A percentile compares a stretch with the other conserved stretches of the same genome.
phyloP scores from a whole-genome alignment of 2,329 filamentous ascomycete species.

The Colletotrichum sp. region DNA sequence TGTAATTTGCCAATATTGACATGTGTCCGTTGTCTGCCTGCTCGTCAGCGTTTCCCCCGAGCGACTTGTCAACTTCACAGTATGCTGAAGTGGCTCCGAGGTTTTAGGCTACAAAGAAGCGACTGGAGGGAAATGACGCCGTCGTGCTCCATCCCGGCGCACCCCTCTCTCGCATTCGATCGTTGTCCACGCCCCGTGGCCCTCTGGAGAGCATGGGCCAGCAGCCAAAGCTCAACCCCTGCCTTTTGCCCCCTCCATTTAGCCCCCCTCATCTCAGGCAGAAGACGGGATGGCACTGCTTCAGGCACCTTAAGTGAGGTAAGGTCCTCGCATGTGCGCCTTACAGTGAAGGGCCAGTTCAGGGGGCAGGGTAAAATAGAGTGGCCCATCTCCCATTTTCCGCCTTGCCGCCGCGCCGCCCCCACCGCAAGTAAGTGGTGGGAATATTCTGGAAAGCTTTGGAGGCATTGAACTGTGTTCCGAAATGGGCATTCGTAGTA shows the following conservation, averaged over 20 bases:
- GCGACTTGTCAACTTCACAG: not conserved
- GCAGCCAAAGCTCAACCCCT: constrained; percentile 6
- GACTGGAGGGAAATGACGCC: not conserved
- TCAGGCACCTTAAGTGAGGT: constrained; percentile 14
- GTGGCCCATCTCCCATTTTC: not conserved
- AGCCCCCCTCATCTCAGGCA: constrained; percentile 16
- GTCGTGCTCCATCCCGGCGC: not conserved
- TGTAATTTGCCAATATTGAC: not conserved
- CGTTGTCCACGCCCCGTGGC: not conserved
- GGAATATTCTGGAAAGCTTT: constrained; percentile 19
- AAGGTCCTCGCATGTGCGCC: constrained; percentile 5
- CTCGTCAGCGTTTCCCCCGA: not conserved
- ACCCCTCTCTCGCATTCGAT: not conserved
- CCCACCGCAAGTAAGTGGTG: constrained; percentile 9
- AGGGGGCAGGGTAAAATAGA: not conserved
- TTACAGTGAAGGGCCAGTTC: not conserved
- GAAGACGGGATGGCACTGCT: constrained; percentile 21
- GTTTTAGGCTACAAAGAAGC: not conserved
- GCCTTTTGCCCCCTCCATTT: not conserved
- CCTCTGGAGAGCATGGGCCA: constrained; percentile 11
- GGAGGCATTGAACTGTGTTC: not conserved
- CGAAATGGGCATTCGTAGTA: not conserved
- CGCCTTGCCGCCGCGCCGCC: not conserved
- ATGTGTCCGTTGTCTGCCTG: not conserved
- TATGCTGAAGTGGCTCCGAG: not conserved